A percentile compares a stretch with the other conserved stretches of the same genome.
Evolutionary conservation across 1,284 basidiomycete genomes (phyloP).

Genomic region (Apiotrichum gamsii): DNA sequence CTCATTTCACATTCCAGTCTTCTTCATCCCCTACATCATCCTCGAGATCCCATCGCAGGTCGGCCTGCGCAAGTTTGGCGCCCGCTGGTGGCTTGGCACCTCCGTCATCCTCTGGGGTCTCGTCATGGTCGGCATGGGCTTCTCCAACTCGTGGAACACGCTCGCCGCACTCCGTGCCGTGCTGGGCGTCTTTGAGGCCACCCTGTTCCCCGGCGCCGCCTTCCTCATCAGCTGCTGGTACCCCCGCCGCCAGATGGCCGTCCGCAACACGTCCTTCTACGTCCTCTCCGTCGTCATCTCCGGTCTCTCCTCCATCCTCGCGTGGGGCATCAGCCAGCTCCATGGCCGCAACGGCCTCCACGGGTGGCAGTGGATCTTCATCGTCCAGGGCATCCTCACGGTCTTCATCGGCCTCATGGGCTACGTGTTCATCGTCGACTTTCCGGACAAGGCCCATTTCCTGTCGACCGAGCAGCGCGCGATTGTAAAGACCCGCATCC

Average conservation of each 20-base stretch:
- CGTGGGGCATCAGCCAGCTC: conserved; percentile 7
- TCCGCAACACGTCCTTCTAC: conserved; percentile 17
- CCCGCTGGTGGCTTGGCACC: conserved; percentile 20
- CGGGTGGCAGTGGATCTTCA: conserved; percentile 14
- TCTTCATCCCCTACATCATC: conserved; percentile 47
- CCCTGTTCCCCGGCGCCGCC: conserved; percentile 22
- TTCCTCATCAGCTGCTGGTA: conserved; percentile 22
- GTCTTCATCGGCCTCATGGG: conserved; percentile 34
- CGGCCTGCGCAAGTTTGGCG: conserved; percentile 14
- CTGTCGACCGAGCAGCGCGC: conserved; percentile 43
- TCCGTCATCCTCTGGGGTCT: conserved; percentile 40
- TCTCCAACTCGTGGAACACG: conserved; percentile 28
- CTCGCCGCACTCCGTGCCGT: conserved; percentile 20
- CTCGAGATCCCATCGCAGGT: conserved; percentile 32
- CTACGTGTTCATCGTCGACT: conserved; percentile 41
- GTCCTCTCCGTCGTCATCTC: conserved; percentile 11
- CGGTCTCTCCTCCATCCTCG: conserved; percentile 9
- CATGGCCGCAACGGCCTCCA: not conserved
- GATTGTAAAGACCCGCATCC: conserved; percentile 46
- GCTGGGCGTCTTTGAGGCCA: conserved; percentile 26
- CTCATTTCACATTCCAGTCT: too few species aligned
- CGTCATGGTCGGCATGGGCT: conserved; percentile 33
- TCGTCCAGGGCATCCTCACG: conserved; percentile 30
- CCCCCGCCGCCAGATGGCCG: conserved; percentile 13
- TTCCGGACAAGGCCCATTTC: conserved; percentile 51